Conservation (phyloP, 306 rosid genomes). For the Acmispon strigosus region DNA sequence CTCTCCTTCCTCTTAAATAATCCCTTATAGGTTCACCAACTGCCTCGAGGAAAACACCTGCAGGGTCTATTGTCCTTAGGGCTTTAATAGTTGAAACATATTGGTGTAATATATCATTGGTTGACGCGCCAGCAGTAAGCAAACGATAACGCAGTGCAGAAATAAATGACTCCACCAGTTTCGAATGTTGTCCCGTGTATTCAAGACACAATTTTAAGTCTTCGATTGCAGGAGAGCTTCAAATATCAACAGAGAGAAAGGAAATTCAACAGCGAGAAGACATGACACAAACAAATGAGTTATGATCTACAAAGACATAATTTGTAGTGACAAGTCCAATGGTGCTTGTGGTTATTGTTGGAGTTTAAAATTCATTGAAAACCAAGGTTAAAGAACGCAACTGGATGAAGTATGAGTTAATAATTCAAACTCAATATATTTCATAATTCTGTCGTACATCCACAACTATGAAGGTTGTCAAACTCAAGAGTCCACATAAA, state of each 20-base stretch:
- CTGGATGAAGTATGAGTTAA: not conserved
- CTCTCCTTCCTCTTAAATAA: slow-evolving; percentile 93
- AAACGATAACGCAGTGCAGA: slow-evolving; percentile 85
- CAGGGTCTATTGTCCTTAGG: slow-evolving; percentile 89
- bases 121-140: slow-evolving; percentile 98
- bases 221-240: slow-evolving; percentile 92
- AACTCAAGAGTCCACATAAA: too few relatives aligned
- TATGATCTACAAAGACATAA: not conserved
- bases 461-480: not conserved
- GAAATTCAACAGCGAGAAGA: slow-evolving; percentile 14
- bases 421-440: not conserved
- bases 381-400: slow-evolving; percentile 1
- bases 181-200: slow-evolving; percentile 94
- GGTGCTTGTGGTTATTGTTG: not conserved
- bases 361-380: not conserved
- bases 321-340: not conserved
- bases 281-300: slow-evolving; percentile 15
- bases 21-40: slow-evolving; percentile 97
- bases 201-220: slow-evolving; percentile 89
- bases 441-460: not conserved
- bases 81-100: slow-evolving; percentile 96
- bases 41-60: slow-evolving; percentile 96
- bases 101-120: slow-evolving; percentile 96
- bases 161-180: slow-evolving; percentile 94
- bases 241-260: slow-evolving; percentile 20